Evolutionary conservation across 1,139 yeast species (phyloP), one percentile per base, ranked within the genome.

Genomic region (Saccharomyces hybrid): DNA sequence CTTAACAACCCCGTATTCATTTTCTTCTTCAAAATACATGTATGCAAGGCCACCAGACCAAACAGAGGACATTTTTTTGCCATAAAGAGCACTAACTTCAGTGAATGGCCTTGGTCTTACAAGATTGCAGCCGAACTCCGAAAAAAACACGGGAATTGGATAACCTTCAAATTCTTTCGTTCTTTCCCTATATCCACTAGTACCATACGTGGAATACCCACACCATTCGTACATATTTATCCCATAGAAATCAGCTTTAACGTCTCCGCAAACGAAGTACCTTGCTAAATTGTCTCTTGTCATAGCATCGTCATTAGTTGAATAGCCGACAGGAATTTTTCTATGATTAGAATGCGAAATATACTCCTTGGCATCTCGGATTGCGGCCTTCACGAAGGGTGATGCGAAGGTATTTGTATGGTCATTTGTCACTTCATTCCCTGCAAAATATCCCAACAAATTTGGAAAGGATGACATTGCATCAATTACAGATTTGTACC

Each of bases 41-140:
- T 88, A 88, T 34, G 85, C 96, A 66, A 88, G 82, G 65, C 96
- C 96, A 61, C 96, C 96, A 48, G 96, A 88, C 95, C 96, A 88
- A 51, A 86, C 89, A 56, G 77, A 81, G 42, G 87, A 79, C 93
- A 85, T 85, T 52, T 83, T 75, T 54, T 75, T 69, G 47, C 83
- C 75, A 72, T 76, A 85, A 26, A 85, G 67, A 47, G 87, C 79
- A 42, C 75, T 81, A 51, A 87, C 83, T 71, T 88, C 96, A 46
- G 84, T 80, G 60, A 82, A 82, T 1, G 85, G 85, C 52, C 86
- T 71, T 27, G 84, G 84, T 54, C 75, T 69, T 16, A 75, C 72
- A 3, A 65, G 38, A 61, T 82, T 82, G 64, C 87, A 82, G 5
- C 86, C 86, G 70, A 77, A 82, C 60, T 82, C 87, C 53, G 84